Percentiles rank a stretch among this genome's conserved stretches.
Conservation (phyloP, 169 alveolate genomes). For the Plasmodium reichenowi region DNA sequence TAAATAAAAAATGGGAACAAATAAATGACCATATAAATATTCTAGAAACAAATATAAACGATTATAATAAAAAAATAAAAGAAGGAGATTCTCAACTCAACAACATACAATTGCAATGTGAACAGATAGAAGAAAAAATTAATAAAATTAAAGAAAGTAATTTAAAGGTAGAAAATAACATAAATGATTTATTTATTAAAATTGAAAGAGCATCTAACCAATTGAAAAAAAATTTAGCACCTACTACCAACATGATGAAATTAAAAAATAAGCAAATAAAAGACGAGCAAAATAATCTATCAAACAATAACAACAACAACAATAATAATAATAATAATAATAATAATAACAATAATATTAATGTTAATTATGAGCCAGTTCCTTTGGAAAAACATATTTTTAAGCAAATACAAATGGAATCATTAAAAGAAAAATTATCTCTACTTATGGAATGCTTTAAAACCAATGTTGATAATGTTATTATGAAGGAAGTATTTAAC, state of each 20-base stretch:
- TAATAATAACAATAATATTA: not conserved
- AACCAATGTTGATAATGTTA: constrained; percentile 19
- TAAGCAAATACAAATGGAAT: constrained; percentile 71
- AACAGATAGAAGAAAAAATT: constrained; percentile 42
- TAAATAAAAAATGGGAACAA: constrained; percentile 57
- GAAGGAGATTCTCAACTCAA: constrained; percentile 14
- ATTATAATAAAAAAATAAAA: constrained; percentile 29
- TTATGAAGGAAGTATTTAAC: constrained; percentile 23
- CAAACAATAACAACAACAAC: not conserved
- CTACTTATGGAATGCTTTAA: constrained; percentile 62
- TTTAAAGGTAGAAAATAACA: constrained; percentile 20
- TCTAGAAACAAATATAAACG: constrained; percentile 34
- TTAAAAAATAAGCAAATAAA: not conserved
- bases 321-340: not conserved
- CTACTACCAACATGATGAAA: not conserved
- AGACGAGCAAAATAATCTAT: not conserved
- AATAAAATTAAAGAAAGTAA: constrained; percentile 29
- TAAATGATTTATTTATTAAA: constrained; percentile 53
- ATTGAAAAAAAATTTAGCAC: constrained; percentile 6
- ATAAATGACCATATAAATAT: constrained; percentile 26
- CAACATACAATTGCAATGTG: not conserved
- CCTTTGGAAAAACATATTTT: constrained; percentile 66
- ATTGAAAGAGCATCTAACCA: constrained; percentile 65
- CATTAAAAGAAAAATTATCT: constrained; percentile 57
- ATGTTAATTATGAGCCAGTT: not conserved